Percentiles rank a stretch among this genome's conserved stretches.
These are phyloP conservation scores for Euryodendron excelsum DNA, from an alignment of 148 eudicot genomes.

Conservation along the genomic window DNA sequence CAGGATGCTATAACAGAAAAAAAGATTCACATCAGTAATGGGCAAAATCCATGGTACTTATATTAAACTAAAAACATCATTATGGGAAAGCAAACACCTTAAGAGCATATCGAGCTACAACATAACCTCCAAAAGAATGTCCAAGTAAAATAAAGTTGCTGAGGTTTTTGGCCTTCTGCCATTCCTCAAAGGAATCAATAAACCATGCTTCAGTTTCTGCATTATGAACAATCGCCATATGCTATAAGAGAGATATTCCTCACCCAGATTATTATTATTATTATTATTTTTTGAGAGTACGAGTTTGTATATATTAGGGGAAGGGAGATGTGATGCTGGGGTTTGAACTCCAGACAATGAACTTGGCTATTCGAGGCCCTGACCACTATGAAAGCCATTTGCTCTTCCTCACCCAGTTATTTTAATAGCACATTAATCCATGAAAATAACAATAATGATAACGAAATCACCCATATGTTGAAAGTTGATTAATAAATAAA, in stretches of 20 bases:
- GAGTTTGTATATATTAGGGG: too few relatives aligned
- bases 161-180: slow-evolving; percentile 87
- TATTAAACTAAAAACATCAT: slow-evolving; percentile 5
- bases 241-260: neutral
- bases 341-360: too few relatives aligned
- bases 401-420: too few relatives aligned
- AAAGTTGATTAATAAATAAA: neutral
- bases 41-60: neutral
- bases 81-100: slow-evolving; percentile 46
- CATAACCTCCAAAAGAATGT: slow-evolving; percentile 96
- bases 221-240: slow-evolving; percentile 15
- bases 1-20: slow-evolving; percentile 66
- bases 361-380: too few relatives aligned
- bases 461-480: neutral
- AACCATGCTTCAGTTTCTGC: slow-evolving; percentile 99
- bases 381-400: too few relatives aligned
- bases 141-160: slow-evolving; percentile 82
- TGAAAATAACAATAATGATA: neutral
- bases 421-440: neutral
- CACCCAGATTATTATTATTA: too few relatives aligned
- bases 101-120: slow-evolving; percentile 90
- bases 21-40: slow-evolving; percentile 4
- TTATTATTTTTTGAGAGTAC: too few relatives aligned
- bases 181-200: slow-evolving; percentile 91
- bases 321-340: too few relatives aligned